Evolutionary conservation across 2,329 filamentous ascomycete genomes (phyloP).

Genomic region (Myriosclerotinia curreyana): DNA sequence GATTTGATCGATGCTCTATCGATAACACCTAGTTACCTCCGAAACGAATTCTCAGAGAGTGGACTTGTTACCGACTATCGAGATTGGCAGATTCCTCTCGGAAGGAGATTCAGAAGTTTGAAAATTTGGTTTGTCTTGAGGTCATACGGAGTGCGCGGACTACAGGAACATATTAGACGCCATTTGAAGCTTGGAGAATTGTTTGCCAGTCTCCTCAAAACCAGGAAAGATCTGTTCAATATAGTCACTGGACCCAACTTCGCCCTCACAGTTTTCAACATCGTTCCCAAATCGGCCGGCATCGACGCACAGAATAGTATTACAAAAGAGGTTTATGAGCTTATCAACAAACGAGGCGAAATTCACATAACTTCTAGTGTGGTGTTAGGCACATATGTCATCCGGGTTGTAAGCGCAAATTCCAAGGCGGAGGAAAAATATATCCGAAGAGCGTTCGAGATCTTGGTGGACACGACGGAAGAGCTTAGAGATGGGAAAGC

Average conservation of each 20-base stretch:
- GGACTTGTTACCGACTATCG: slow-evolving; percentile 91
- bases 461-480: slow-evolving; percentile 53
- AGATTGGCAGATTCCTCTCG: slow-evolving; percentile 95
- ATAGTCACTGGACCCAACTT: slow-evolving; percentile 74
- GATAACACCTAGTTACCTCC: slow-evolving; percentile 77
- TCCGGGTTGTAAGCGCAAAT: slow-evolving; percentile 76
- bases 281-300: slow-evolving; percentile 47
- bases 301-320: slow-evolving; percentile 59
- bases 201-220: slow-evolving; percentile 61
- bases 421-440: slow-evolving; percentile 68
- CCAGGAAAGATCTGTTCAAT: slow-evolving; percentile 67
- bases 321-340: slow-evolving; percentile 73
- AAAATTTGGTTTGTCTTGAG: slow-evolving; percentile 96
- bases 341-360: slow-evolving; percentile 68
- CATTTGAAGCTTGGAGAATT: slow-evolving; percentile 66
- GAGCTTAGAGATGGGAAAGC: slow-evolving; percentile 33
- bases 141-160: slow-evolving; percentile 72
- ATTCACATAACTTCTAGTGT: slow-evolving; percentile 81
- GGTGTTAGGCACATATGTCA: slow-evolving; percentile 70
- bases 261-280: slow-evolving; percentile 72
- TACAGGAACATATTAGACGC: slow-evolving; percentile 69
- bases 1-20: slow-evolving; percentile 78
- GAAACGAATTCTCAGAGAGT: slow-evolving; percentile 74
- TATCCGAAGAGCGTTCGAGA: slow-evolving; percentile 69
- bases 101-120: slow-evolving; percentile 78